A percentile compares a stretch with the other conserved stretches of the same genome.
phyloP scores from a whole-genome alignment of 257 asterid species.

The Ocimum tenuiflorum region DNA sequence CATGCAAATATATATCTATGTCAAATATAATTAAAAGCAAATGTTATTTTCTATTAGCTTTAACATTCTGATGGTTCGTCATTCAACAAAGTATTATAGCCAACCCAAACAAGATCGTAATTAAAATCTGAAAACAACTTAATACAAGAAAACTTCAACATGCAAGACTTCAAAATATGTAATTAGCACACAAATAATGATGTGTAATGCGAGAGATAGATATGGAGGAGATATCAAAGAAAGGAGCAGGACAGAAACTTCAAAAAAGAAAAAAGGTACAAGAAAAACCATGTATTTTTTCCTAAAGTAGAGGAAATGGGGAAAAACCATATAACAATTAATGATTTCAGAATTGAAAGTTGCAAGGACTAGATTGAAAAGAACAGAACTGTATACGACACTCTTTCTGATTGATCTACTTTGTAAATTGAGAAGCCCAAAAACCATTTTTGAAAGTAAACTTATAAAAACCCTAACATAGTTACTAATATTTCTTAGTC shows the following conservation, averaged over 20 bases:
- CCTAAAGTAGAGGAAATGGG: neutral
- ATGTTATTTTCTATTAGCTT: neutral
- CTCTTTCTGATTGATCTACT: conserved; percentile 12
- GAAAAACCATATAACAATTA: neutral
- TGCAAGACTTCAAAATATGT: neutral
- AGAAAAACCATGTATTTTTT: neutral
- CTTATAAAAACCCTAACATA: neutral
- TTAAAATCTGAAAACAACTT: neutral
- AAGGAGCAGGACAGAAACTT: neutral
- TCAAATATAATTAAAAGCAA: neutral
- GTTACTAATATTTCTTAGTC: neutral
- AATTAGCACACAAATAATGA: neutral
- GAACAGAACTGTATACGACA: neutral
- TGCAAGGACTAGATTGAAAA: neutral
- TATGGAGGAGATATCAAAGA: neutral
- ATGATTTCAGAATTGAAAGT: neutral
- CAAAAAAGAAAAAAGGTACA: neutral
- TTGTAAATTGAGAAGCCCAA: neutral
- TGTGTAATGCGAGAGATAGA: conserved; percentile 1
- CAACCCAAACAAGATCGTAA: neutral
- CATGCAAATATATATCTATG: neutral
- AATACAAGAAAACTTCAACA: neutral
- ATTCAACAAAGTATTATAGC: neutral
- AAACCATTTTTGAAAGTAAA: neutral
- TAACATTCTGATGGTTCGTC: neutral